These are phyloP conservation scores for Barnettozyma siamensis DNA, from an alignment of 805 yeast species.

Conservation along the genomic window DNA sequence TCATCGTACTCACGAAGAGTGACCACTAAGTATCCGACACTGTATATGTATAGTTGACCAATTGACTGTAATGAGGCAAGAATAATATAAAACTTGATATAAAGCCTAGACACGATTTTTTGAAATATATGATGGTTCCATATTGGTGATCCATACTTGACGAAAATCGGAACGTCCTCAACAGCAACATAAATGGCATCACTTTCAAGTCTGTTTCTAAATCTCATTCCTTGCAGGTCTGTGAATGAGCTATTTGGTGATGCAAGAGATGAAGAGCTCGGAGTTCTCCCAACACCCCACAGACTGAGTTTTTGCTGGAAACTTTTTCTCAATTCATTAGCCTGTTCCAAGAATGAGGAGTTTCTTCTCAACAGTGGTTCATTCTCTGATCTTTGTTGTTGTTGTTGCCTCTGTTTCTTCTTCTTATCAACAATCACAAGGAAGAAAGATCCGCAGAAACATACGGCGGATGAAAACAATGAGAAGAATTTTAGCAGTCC, in stretches of 20 bases:
- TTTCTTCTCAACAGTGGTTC: conserved; percentile 10
- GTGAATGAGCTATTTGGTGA: conserved; percentile 5
- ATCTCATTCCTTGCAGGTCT: conserved; percentile 1
- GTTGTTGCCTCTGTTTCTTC: conserved; percentile 7
- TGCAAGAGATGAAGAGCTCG: conserved; percentile 9
- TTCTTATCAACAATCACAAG: conserved; percentile 20
- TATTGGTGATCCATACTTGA: conserved; percentile 22
- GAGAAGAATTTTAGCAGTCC: conserved; percentile 53
- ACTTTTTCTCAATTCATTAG: conserved; percentile 15
- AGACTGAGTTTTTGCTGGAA: conserved; percentile 19
- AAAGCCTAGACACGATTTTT: conserved; percentile 26
- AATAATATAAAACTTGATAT: conserved; percentile 47
- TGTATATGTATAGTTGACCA: conserved; percentile 68
- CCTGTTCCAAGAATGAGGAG: conserved; percentile 9
- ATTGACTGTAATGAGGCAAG: conserved; percentile 54
- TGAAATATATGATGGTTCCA: conserved; percentile 24
- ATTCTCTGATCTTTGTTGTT: neutral
- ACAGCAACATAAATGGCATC: conserved; percentile 25
- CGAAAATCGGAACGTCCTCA: conserved; percentile 26
- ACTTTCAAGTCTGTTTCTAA: conserved; percentile 10
- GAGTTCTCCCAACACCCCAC: conserved; percentile 26
- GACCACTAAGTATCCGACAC: conserved; percentile 67
- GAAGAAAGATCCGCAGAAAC: conserved; percentile 29
- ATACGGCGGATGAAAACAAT: conserved; percentile 37
- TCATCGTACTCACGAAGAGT: conserved; percentile 30